These are phyloP conservation scores for Umbelopsis sp. DNA, from an alignment of 192 early-diverging fungal genomes.

Conservation along the genomic window DNA sequence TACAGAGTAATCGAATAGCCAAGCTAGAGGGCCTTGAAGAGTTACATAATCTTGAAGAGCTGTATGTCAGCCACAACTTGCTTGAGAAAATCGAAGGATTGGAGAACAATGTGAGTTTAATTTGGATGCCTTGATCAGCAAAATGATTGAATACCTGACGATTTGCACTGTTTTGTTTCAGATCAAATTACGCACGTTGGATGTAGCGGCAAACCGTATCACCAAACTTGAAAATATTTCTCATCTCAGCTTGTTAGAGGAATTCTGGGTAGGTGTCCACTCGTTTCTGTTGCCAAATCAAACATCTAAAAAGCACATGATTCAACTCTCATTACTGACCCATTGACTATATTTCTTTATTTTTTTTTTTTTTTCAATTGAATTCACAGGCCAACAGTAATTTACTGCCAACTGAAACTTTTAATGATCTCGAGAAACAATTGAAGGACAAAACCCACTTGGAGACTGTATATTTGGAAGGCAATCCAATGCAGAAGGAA, in stretches of 20 bases:
- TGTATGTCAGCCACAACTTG: constrained; percentile 93
- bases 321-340: constrained; percentile 41
- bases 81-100: constrained; percentile 76
- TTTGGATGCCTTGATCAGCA: not conserved
- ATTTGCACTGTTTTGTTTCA: constrained; percentile 12
- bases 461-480: constrained; percentile 92
- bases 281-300: constrained; percentile 23
- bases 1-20: constrained; percentile 87
- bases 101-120: constrained; percentile 65
- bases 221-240: constrained; percentile 71
- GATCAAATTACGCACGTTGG: constrained; percentile 73
- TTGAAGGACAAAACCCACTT: constrained; percentile 62
- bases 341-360: constrained; percentile 28
- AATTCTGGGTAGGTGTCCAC: constrained; percentile 79
- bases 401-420: constrained; percentile 60
- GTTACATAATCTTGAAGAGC: constrained; percentile 75
- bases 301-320: no score
- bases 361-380: not conserved
- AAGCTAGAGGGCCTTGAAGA: constrained; percentile 75
- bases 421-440: constrained; percentile 74
- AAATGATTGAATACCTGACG: not conserved
- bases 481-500: constrained; percentile 87
- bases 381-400: constrained; percentile 67
- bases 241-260: constrained; percentile 71
- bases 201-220: constrained; percentile 84